Percentiles rank a stretch among this genome's conserved stretches.
These are phyloP conservation scores for Phytopythium litorale DNA, from an alignment of 352 stramenopile genomes.

Conservation along the genomic window DNA sequence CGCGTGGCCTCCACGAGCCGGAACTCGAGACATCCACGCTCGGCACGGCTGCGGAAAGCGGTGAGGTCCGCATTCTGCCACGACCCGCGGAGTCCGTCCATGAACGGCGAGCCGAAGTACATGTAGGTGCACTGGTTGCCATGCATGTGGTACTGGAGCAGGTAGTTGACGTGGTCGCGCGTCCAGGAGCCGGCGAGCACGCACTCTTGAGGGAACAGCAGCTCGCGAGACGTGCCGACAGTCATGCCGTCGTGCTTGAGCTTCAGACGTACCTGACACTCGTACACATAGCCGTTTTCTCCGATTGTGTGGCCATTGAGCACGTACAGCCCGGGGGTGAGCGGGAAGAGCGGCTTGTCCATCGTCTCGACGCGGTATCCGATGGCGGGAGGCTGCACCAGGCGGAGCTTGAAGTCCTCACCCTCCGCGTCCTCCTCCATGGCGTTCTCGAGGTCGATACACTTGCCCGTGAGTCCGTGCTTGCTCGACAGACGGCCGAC, in stretches of 20 bases:
- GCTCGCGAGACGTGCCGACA: constrained; percentile 39
- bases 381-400: neutral
- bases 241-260: constrained; percentile 39
- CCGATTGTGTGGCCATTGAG: constrained; percentile 55
- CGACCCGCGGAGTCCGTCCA: constrained; percentile 33
- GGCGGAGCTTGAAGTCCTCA: constrained; percentile 25
- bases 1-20: constrained; percentile 22
- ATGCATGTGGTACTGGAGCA: constrained; percentile 49
- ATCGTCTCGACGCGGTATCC: constrained; percentile 18
- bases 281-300: constrained; percentile 54
- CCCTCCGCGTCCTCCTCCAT: constrained; percentile 17
- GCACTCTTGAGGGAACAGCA: constrained; percentile 51
- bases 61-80: constrained; percentile 49
- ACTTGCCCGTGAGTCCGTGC: constrained; percentile 13
- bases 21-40: constrained; percentile 39
- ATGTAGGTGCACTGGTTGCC: constrained; percentile 48
- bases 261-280: constrained; percentile 35
- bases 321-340: constrained; percentile 50
- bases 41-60: constrained; percentile 20
- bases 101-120: constrained; percentile 38
- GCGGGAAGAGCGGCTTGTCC: constrained; percentile 25
- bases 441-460: constrained; percentile 10
- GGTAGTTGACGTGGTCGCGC: constrained; percentile 32
- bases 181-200: constrained; percentile 43
- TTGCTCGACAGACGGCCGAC: constrained; percentile 12